A percentile compares a stretch with the other conserved stretches of the same genome.
phyloP scores from a whole-genome alignment of 2,329 filamentous ascomycete species.

The Aspergillus sojae region DNA sequence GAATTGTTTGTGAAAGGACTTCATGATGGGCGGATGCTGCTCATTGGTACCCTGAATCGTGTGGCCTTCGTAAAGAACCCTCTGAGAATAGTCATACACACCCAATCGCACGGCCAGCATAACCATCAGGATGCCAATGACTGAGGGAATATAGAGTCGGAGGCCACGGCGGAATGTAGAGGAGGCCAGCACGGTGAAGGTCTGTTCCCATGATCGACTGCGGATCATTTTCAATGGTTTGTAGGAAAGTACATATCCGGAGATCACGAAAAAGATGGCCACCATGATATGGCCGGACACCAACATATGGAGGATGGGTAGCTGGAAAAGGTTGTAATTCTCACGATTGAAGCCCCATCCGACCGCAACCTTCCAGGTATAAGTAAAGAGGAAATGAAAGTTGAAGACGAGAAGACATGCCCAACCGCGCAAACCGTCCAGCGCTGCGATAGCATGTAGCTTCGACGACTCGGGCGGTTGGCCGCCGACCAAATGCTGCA shows the following conservation, averaged over 20 bases:
- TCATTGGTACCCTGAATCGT: slow-evolving; percentile 45
- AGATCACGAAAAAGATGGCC: slow-evolving; percentile 52
- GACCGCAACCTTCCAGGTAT: slow-evolving; percentile 44
- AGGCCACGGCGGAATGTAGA: slow-evolving; percentile 48
- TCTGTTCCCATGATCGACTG: slow-evolving; percentile 40
- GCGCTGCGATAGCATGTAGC: slow-evolving; percentile 42
- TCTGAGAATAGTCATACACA: slow-evolving; percentile 42
- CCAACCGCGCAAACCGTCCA: slow-evolving; percentile 48
- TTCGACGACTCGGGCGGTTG: slow-evolving; percentile 30
- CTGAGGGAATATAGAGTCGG: slow-evolving; percentile 46
- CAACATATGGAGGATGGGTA: slow-evolving; percentile 46
- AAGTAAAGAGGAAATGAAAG: slow-evolving; percentile 50
- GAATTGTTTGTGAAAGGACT: slow-evolving; percentile 36
- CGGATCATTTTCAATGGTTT: slow-evolving; percentile 45
- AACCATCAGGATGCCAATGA: slow-evolving; percentile 44
- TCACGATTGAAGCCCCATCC: slow-evolving; percentile 45
- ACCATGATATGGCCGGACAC: slow-evolving; percentile 53
- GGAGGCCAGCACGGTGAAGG: slow-evolving; percentile 44
- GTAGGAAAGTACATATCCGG: slow-evolving; percentile 51
- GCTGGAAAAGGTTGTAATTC: slow-evolving; percentile 44
- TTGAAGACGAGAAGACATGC: slow-evolving; percentile 50
- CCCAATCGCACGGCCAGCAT: slow-evolving; percentile 47
- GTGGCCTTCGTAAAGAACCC: slow-evolving; percentile 38
- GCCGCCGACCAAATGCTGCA: slow-evolving; percentile 38
- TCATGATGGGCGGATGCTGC: slow-evolving; percentile 46